Evolutionary conservation across 192 early-diverging fungal species (phyloP).

Genomic region (Backusella luteola): DNA sequence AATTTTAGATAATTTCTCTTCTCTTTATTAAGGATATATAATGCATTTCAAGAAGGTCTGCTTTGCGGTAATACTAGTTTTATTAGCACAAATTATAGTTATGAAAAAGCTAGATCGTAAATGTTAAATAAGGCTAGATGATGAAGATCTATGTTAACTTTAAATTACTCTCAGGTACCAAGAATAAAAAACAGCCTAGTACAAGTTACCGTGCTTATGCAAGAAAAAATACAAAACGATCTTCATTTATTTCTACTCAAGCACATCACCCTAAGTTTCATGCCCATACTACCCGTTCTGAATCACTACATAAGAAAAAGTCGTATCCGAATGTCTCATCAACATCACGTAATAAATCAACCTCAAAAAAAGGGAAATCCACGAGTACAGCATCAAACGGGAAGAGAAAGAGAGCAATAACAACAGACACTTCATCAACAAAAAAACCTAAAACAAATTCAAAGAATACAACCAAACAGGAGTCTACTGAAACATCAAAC

Average conservation of each 20-base stretch:
- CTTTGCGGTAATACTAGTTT: background rate
- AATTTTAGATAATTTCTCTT: background rate
- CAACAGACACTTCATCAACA: background rate
- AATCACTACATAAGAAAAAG: background rate
- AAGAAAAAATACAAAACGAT: background rate
- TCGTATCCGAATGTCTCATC: background rate
- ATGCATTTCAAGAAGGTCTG: background rate
- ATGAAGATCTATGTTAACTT: background rate
- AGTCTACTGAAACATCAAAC: background rate
- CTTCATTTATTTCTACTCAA: background rate
- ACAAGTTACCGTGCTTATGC: background rate
- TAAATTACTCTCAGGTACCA: background rate
- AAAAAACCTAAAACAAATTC: background rate
- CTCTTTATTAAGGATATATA: background rate
- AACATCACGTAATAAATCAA: background rate
- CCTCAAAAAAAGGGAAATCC: background rate
- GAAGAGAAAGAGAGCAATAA: background rate
- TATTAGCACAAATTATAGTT: background rate
- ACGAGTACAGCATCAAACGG: background rate
- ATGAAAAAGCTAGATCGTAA: slow-evolving; percentile 3
- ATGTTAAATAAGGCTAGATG: background rate
- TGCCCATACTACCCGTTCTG: background rate
- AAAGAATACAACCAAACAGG: background rate
- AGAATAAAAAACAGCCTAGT: background rate
- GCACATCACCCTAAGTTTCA: background rate